Percentiles rank a stretch among this genome's conserved stretches.
phyloP scores from a whole-genome alignment of 2,329 filamentous ascomycete genomes.

The Fusarium hostae region DNA sequence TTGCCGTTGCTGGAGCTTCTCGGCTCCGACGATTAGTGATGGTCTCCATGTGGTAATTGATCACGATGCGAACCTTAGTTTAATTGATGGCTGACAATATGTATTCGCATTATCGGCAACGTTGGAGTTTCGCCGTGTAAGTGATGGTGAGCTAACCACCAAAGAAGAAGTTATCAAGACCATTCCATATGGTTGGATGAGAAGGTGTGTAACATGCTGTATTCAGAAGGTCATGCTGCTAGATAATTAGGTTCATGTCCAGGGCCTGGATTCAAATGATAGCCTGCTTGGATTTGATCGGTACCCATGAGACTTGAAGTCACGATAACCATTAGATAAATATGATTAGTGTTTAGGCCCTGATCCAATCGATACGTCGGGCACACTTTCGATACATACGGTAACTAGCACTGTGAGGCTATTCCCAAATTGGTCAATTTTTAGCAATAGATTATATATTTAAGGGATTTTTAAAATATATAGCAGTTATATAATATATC shows the following conservation, averaged over 20 bases:
- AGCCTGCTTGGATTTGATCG: not conserved
- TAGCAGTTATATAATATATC: too few species aligned
- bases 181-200: not conserved
- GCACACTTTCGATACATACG: too few species aligned
- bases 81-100: not conserved
- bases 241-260: not conserved
- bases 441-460: too few species aligned
- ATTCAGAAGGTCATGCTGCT: not conserved
- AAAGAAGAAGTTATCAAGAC: not conserved
- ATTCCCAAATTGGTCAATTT: too few species aligned
- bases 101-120: conserved; percentile 6
- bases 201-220: not conserved
- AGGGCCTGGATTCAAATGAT: not conserved
- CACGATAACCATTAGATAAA: not conserved
- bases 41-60: not conserved
- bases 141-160: not conserved
- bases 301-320: not conserved
- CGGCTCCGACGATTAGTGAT: conserved; percentile 26
- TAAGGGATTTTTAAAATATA: too few species aligned
- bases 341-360: not conserved
- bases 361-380: too few species aligned
- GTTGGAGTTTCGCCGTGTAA: conserved; percentile 12
- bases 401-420: too few species aligned
- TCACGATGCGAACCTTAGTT: not conserved
- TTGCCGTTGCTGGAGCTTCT: conserved; percentile 16